These are phyloP conservation scores for Podaxis sp. DNA, from an alignment of 768 basidiomycete genomes.

Conservation along the genomic window DNA sequence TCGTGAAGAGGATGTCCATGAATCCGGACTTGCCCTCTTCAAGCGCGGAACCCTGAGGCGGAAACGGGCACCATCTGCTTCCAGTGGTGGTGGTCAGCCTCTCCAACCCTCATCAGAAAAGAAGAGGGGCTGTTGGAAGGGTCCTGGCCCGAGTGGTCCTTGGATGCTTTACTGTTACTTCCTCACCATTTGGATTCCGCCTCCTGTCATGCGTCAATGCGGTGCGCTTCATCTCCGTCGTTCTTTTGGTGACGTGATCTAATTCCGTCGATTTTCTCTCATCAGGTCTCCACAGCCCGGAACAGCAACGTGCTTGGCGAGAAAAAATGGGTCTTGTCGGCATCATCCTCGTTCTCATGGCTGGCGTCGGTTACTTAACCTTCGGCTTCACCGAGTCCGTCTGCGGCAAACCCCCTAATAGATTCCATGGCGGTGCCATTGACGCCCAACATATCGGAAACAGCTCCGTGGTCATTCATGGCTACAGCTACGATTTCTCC, in stretches of 20 bases:
- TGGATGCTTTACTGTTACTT: slow-evolving; percentile 96
- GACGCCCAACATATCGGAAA: slow-evolving; percentile 66
- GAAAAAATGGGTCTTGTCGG: slow-evolving; percentile 94
- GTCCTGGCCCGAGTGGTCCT: slow-evolving; percentile 85
- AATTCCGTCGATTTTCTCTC: slow-evolving; percentile 7
- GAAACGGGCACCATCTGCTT: slow-evolving; percentile 46
- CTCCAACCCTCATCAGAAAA: slow-evolving; percentile 30
- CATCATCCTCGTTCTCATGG: slow-evolving; percentile 82
- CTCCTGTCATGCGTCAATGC: slow-evolving; percentile 68
- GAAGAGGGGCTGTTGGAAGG: slow-evolving; percentile 56
- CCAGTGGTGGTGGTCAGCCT: slow-evolving; percentile 33
- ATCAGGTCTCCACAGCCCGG: slow-evolving; percentile 81
- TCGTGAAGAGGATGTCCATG: slow-evolving; percentile 86
- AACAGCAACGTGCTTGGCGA: slow-evolving; percentile 95
- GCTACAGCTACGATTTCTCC: slow-evolving; percentile 89
- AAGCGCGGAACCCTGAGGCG: slow-evolving; percentile 81
- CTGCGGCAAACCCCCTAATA: slow-evolving; percentile 82
- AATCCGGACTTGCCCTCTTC: slow-evolving; percentile 90
- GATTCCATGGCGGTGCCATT: slow-evolving; percentile 77
- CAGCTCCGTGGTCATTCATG: slow-evolving; percentile 88
- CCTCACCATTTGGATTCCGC: slow-evolving; percentile 80
- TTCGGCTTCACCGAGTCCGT: slow-evolving; percentile 97
- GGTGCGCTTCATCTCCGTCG: slow-evolving; percentile 47
- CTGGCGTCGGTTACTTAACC: slow-evolving; percentile 92
- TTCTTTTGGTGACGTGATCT: not conserved